A percentile compares a stretch with the other conserved stretches of the same genome.
phyloP scores from a whole-genome alignment of 176 grass and related monocot genomes.

The Cenchrus fungigraminus region DNA sequence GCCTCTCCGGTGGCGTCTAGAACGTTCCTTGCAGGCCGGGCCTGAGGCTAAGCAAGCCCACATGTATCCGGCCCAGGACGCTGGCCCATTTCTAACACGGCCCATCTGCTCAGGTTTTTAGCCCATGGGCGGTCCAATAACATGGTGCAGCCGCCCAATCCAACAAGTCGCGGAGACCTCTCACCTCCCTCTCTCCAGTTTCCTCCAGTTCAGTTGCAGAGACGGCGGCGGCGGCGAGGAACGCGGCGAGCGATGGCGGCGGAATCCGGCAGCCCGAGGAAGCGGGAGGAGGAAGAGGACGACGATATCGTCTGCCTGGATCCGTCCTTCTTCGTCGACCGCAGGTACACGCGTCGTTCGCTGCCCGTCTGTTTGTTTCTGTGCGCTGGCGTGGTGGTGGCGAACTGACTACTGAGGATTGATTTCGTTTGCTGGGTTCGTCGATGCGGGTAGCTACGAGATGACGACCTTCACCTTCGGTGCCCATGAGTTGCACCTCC shows the following conservation, averaged over 20 bases:
- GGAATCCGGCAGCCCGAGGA: conserved; percentile 6
- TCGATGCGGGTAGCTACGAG: conserved; percentile 65
- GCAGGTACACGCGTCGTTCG: conserved; percentile 47
- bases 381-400: background rate
- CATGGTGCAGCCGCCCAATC: background rate
- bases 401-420: background rate
- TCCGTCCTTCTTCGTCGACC: conserved; percentile 81
- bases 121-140: background rate
- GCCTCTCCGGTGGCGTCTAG: conserved; percentile 18
- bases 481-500: conserved; percentile 61
- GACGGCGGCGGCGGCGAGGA: conserved; percentile 11
- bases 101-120: background rate
- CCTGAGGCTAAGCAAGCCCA: background rate
- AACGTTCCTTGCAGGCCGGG: conserved; percentile 21
- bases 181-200: too few species aligned
- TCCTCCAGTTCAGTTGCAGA: conserved; percentile 4
- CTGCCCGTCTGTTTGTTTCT: background rate
- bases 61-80: too few species aligned
- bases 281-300: conserved; percentile 47
- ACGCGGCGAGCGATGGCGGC: conserved; percentile 24
- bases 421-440: conserved; percentile 32
- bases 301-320: conserved; percentile 68
- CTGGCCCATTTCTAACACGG: background rate
- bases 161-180: conserved; percentile 6
- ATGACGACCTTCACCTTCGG: conserved; percentile 87